Base-by-base conservation (phyloP, 2,329 filamentous ascomycete species). In the Ustilaginoidea virens region DNA sequence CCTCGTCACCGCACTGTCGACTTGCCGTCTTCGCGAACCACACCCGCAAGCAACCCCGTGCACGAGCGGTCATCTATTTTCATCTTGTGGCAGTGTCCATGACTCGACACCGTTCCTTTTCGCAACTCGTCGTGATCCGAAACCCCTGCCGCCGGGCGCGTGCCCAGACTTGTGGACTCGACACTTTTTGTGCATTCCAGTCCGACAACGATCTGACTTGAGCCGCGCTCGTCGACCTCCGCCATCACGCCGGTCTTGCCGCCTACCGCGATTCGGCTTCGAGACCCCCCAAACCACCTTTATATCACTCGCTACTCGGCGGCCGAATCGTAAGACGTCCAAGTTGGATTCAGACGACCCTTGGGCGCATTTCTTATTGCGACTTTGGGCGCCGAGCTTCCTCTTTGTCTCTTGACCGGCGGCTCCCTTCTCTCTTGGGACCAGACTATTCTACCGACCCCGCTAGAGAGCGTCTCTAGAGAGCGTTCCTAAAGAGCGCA, bases 101-200 rank as follows among this genome's bases (percentile, higher is more conserved):
- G n/a, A n/a, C n/a, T n/a, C n/a, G n/a, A n/a, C n/a, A n/a, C n/a
- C n/a, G n/a, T n/a, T n/a, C n/a, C n/a, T n/a, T n/a, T n/a, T n/a
- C n/a, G n/a, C n/a, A n/a, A n/a, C n/a, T n/a, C n/a, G n/a, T n/a
- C n/a, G n/a, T n/a, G n/a, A n/a, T n/a, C n/a, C n/a, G n/a, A n/a
- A n/a, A n/a, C n/a, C n/a, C n/a, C n/a, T n/a, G n/a, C n/a, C 15
- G 20, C 23, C 20, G 11, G 25, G 26, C 29, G 33, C 33, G 29
- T 31, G 33, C 24, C 15, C 25, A 27, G 30, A 30, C 20, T 7
- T n/a, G 10, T 28, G 32, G 32, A 27, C 32, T 16, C n/a, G 30
- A 30, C 17, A 30, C 32, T n/a, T n/a, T 27, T 15, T 28, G 9
- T 27, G n/a, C 29, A 24, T 28, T 25, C 18, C 27, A 27, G 22